A percentile compares a stretch with the other conserved stretches of the same genome.
phyloP scores from a whole-genome alignment of 2,329 filamentous ascomycete species.

The Diaporthe destruens region DNA sequence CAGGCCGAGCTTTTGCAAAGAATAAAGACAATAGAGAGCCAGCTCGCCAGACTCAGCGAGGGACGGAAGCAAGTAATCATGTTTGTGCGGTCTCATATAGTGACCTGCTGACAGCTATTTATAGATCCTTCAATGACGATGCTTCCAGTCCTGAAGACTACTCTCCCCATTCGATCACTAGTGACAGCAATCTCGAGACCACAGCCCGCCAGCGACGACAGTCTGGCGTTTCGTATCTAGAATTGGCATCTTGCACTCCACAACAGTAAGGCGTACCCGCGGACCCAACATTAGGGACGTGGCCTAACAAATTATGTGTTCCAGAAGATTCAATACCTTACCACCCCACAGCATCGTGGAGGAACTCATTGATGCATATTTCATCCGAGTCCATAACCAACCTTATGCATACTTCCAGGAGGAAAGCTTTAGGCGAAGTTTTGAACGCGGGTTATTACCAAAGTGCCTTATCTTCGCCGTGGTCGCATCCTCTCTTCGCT shows the following conservation, averaged over 20 bases:
- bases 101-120: not conserved
- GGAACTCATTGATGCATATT: conserved; percentile 5
- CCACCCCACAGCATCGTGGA: conserved; percentile 10
- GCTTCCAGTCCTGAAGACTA: not conserved
- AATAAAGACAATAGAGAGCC: conserved; percentile 10
- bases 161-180: conserved; percentile 1
- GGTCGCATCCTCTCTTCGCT: not conserved
- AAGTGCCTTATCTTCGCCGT: not conserved
- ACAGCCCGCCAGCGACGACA: not conserved
- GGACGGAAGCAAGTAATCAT: not conserved
- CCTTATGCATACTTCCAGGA: conserved; percentile 6
- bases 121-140: not conserved
- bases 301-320: not conserved
- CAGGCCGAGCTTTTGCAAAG: conserved; percentile 16
- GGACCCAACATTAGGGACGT: not conserved
- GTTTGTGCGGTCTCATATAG: no score
- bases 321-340: not conserved
- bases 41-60: not conserved
- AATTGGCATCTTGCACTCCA: not conserved
- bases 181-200: not conserved
- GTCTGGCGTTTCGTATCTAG: not conserved
- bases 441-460: not conserved
- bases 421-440: not conserved
- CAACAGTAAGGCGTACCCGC: not conserved
- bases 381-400: not conserved